Base-by-base conservation (phyloP, 495 filamentous ascomycete genomes). In the Penicillium angulare region DNA sequence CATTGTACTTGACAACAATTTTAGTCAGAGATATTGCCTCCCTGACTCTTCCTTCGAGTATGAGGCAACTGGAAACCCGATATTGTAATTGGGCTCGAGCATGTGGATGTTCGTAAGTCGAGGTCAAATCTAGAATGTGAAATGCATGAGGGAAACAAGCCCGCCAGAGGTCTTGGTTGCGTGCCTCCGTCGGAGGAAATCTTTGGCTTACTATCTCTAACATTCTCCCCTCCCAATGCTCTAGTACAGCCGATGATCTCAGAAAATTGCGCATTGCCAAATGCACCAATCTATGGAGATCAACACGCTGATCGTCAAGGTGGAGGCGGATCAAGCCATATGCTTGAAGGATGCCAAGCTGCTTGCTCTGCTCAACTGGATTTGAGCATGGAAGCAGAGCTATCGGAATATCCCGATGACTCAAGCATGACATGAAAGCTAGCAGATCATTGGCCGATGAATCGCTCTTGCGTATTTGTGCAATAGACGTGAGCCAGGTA, bases 401-500 rank as follows among this genome's bases (percentile, higher is more conserved):
- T 2, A 43, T 20, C 5, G 64, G 62, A 2, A 69, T 59, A 35
- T 61, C 47, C 2, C 35, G 40, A 20, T 59, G 39, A 16, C 74
- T 64, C 1, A 82, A 38, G 15, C 70, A 71, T 3, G 74, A 55
- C 57, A 82, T 73, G 45, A 77, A 68, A 0, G 53, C 59, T 0
- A 83, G 50, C 40, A 68, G 67, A 0, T 75, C 52, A 0, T 67
- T 57, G 0, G 78, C 76, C 0, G 64, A 7, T 0, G 29, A 34
- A 31, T 73, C 44, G 2, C 46, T 35, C 7, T 60, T 29, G 23
- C 50, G 64, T 9, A 83, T 77, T 50, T 82, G 72, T 0, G 65
- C 49, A 42, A 84, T 79, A 0, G 79, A 80, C 0, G 80, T 72
- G 0, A 76, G 61, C 80, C 77, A 84, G 0, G 80, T 85, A 0